These are phyloP conservation scores for Truncatella angustata DNA, from an alignment of 2,329 filamentous ascomycete species.

Conservation along the genomic window DNA sequence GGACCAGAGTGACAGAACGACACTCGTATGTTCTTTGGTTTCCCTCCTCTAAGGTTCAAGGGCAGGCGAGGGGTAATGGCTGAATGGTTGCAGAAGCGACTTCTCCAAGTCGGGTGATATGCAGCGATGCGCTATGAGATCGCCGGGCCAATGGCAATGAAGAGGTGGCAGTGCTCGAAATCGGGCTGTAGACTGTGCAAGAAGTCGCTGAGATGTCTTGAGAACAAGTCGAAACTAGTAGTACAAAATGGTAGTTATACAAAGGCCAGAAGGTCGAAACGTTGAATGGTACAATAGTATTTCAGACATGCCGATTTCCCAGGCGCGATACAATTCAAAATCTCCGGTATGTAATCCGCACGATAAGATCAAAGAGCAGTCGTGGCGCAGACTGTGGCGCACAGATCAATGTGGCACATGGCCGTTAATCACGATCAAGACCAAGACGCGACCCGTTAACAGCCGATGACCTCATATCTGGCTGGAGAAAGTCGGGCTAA, in stretches of 20 bases:
- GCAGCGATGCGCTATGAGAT: conserved; percentile 4
- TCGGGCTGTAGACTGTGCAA: conserved; percentile 4
- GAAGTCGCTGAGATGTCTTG: too few relatives aligned
- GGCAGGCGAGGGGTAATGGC: conserved; percentile 5
- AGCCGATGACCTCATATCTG: conserved; percentile 4
- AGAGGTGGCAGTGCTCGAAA: neutral
- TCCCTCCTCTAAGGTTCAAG: neutral
- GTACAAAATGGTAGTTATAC: neutral
- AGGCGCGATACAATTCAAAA: neutral
- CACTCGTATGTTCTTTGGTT: neutral
- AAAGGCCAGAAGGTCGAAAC: neutral
- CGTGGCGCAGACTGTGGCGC: neutral
- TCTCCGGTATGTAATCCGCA: too few relatives aligned
- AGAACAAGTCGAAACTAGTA: too few relatives aligned
- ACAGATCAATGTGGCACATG: neutral
- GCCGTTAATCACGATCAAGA: neutral
- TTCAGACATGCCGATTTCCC: too few relatives aligned
- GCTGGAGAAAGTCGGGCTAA: neutral
- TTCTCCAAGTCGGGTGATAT: conserved; percentile 6
- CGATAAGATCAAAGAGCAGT: too few relatives aligned
- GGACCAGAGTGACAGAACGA: too few relatives aligned
- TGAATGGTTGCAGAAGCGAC: neutral
- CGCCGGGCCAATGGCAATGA: conserved; percentile 1
- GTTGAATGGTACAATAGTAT: too few relatives aligned
- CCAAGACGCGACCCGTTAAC: neutral